Conservation (phyloP, 2,329 filamentous ascomycete species). For the Aspergillus amoenus region DNA sequence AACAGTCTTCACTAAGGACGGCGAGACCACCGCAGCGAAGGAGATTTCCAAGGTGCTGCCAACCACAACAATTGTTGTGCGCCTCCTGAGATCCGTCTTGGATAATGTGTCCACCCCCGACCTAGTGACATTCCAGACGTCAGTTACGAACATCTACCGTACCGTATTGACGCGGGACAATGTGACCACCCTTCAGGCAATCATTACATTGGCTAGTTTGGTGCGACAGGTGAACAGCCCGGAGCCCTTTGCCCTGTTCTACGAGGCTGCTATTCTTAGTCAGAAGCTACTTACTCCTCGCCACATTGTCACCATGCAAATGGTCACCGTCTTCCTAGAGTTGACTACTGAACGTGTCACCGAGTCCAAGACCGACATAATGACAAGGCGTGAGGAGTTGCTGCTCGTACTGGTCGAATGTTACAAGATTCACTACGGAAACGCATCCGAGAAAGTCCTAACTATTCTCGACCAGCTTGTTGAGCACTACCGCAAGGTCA, state of each 20-base stretch:
- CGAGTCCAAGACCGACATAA: constrained; percentile 31
- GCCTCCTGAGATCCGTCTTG: constrained; percentile 53
- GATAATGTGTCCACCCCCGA: constrained; percentile 35
- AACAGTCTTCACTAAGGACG: constrained; percentile 30
- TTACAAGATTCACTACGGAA: constrained; percentile 51
- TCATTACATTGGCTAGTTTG: constrained; percentile 35
- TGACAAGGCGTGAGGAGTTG: constrained; percentile 45
- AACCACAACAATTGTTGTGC: constrained; percentile 41
- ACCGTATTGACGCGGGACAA: constrained; percentile 38
- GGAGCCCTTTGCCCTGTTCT: constrained; percentile 43
- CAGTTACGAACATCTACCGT: constrained; percentile 31
- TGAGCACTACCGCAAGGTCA: constrained; percentile 49
- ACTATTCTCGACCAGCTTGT: constrained; percentile 46
- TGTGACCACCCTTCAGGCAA: constrained; percentile 49
- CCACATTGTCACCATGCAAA: constrained; percentile 48
- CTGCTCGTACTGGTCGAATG: constrained; percentile 49
- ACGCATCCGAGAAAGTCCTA: constrained; percentile 47
- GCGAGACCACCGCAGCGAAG: constrained; percentile 39
- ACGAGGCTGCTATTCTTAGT: constrained; percentile 43
- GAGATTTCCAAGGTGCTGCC: constrained; percentile 52
- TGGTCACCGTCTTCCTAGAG: constrained; percentile 47
- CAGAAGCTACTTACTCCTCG: constrained; percentile 40
- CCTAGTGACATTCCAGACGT: constrained; percentile 27
- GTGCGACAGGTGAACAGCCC: constrained; percentile 36
- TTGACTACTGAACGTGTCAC: constrained; percentile 40